Conservation (phyloP, 352 stramenopile genomes). For the Globisporangium parvum region DNA sequence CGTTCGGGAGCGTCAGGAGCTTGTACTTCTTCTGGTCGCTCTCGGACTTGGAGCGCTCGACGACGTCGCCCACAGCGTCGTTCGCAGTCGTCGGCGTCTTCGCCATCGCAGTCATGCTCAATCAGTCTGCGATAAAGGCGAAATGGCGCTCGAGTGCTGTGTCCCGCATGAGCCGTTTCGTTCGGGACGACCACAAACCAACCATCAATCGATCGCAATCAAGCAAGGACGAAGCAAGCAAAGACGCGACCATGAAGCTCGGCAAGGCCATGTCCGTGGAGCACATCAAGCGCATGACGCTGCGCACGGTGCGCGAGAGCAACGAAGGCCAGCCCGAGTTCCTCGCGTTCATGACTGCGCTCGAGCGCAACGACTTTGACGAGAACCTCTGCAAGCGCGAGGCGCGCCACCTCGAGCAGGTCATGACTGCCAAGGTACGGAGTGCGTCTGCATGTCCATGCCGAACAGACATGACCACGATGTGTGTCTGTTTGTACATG, state of each 20-base stretch:
- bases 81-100: conserved; percentile 4
- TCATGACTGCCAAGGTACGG: conserved; percentile 65
- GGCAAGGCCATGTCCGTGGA: conserved; percentile 72
- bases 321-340: conserved; percentile 78
- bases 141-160: no score
- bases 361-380: conserved; percentile 83
- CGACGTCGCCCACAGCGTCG: conserved; percentile 20
- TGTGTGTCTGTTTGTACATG: not conserved
- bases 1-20: conserved; percentile 72
- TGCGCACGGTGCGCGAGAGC: conserved; percentile 75
- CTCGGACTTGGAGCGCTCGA: conserved; percentile 62
- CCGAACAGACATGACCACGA: not conserved
- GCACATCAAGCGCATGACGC: conserved; percentile 89
- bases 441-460: not conserved
- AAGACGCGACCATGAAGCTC: conserved; percentile 65
- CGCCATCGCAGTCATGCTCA: not conserved
- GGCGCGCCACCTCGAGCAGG: conserved; percentile 65
- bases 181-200: not conserved
- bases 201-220: conserved; percentile 14
- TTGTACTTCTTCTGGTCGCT: conserved; percentile 86
- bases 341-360: conserved; percentile 73
- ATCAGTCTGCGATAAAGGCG: not conserved
- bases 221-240: conserved; percentile 1
- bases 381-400: conserved; percentile 80
- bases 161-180: no score